Evolutionary conservation across 805 yeast genomes (phyloP).

Genomic region (Danielozyma ontarioensis): DNA sequence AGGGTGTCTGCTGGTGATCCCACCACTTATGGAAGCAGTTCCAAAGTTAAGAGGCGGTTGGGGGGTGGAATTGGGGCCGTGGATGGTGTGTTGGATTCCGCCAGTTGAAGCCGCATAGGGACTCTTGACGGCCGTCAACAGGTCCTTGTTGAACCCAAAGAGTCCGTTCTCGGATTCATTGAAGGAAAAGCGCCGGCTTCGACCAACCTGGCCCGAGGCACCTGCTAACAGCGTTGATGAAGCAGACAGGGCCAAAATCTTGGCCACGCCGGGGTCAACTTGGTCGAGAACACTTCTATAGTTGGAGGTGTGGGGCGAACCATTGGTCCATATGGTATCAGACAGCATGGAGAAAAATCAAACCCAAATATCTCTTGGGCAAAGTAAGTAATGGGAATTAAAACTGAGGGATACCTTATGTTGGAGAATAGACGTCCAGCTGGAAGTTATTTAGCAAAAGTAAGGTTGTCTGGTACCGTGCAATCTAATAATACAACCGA

Average conservation of each 20-base stretch:
- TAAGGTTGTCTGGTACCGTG: too few relatives aligned
- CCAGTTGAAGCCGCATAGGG: conserved; percentile 24
- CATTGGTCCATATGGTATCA: conserved; percentile 41
- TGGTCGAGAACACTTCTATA: conserved; percentile 31
- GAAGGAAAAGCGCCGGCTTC: conserved; percentile 34
- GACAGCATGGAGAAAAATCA: conserved; percentile 23
- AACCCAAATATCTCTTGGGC: conserved; percentile 2
- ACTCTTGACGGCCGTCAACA: conserved; percentile 44
- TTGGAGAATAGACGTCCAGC: too few relatives aligned
- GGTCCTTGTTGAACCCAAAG: conserved; percentile 45
- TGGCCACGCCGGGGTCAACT: conserved; percentile 38
- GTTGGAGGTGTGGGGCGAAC: conserved; percentile 15
- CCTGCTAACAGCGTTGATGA: conserved; percentile 4
- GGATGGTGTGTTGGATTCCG: conserved; percentile 14
- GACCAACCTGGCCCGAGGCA: background rate
- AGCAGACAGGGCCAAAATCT: conserved; percentile 15
- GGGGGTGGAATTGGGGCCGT: conserved; percentile 8
- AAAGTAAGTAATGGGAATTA: too few relatives aligned
- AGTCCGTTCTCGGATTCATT: conserved; percentile 27
- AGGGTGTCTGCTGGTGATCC: conserved; percentile 43
- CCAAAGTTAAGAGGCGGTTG: conserved; percentile 38
- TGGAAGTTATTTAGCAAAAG: too few relatives aligned
- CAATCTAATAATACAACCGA: too few relatives aligned
- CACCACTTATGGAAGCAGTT: conserved; percentile 59
- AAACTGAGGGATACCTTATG: too few relatives aligned